Conservation (phyloP, 73 alveolate genomes). For the Paramecium caudatum region DNA sequence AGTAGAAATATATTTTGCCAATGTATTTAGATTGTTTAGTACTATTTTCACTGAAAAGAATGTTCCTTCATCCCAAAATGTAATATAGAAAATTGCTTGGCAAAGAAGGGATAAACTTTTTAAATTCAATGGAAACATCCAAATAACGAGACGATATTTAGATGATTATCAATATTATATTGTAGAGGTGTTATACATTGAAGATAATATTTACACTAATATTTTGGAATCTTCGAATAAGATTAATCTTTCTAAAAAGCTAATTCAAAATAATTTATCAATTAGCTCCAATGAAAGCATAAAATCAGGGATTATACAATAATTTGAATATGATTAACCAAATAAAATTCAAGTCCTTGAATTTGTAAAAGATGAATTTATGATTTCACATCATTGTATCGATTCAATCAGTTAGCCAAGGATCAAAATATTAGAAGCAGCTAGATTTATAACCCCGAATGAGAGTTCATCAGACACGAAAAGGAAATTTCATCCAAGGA, state of each 20-base stretch:
- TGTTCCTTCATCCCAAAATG: background rate
- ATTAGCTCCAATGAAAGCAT: background rate
- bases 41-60: conserved; percentile 22
- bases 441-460: background rate
- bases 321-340: background rate
- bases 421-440: background rate
- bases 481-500: conserved; percentile 8
- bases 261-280: background rate
- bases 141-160: background rate
- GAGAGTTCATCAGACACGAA: conserved; percentile 19
- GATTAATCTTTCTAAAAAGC: background rate
- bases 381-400: background rate
- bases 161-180: background rate
- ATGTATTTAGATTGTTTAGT: background rate
- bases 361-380: conserved; percentile 6
- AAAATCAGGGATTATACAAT: background rate
- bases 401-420: conserved; percentile 43
- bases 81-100: background rate
- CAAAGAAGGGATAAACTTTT: conserved; percentile 7
- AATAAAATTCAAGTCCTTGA: background rate
- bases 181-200: background rate
- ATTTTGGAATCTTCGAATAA: background rate
- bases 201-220: background rate
- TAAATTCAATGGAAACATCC: background rate
- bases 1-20: conserved; percentile 35